Evolutionary conservation across 805 yeast species (phyloP).

Genomic region (Diddensiella caesifluorescens): DNA sequence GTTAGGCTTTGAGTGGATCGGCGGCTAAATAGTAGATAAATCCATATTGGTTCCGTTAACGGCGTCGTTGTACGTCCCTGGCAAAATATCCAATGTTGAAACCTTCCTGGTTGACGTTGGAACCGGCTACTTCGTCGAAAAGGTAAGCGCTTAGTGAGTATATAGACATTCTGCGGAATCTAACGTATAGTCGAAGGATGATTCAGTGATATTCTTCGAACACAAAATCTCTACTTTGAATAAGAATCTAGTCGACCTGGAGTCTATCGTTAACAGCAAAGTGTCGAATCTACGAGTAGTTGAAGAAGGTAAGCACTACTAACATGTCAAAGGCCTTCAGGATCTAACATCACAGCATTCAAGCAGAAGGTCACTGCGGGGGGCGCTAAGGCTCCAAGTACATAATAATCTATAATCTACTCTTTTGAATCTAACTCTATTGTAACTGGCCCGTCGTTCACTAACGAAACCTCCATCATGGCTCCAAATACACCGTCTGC

Average conservation of each 20-base stretch:
- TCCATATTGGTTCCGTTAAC: conserved; percentile 81
- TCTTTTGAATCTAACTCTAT: conserved; percentile 66
- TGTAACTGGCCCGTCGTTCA: conserved; percentile 93
- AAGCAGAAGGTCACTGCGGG: conserved; percentile 1
- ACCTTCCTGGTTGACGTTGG: conserved; percentile 89
- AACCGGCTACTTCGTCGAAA: conserved; percentile 91
- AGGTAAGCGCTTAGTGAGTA: conserved; percentile 30
- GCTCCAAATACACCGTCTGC: conserved; percentile 92
- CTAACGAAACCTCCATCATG: conserved; percentile 89
- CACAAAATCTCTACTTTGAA: conserved; percentile 66
- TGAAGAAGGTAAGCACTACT: conserved; percentile 36
- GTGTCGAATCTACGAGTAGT: conserved; percentile 56
- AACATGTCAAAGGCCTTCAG: background rate
- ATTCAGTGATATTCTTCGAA: conserved; percentile 67
- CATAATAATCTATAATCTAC: background rate
- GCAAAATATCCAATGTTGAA: conserved; percentile 57
- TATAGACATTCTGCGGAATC: background rate
- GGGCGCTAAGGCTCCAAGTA: background rate
- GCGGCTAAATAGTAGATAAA: conserved; percentile 28
- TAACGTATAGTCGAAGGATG: conserved; percentile 41
- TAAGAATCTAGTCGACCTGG: conserved; percentile 67
- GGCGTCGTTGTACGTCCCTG: conserved; percentile 84
- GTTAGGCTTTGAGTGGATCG: background rate
- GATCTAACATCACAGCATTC: conserved; percentile 2
- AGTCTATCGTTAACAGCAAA: conserved; percentile 71